phyloP scores from a whole-genome alignment of 2,329 filamentous ascomycete genomes.

The Cercospora sp. region DNA sequence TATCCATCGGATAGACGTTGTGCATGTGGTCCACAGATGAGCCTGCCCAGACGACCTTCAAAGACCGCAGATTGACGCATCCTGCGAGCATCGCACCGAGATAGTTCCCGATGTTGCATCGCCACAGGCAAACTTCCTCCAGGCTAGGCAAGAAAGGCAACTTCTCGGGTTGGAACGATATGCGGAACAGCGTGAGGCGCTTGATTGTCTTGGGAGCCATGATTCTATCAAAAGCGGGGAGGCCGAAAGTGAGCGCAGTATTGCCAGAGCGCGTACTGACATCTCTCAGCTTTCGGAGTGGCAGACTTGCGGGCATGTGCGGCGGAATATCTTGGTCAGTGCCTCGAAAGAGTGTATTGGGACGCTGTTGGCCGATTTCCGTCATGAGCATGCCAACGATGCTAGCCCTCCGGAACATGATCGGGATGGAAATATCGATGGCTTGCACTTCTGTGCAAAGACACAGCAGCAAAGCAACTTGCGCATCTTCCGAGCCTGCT shows the following conservation, averaged over 20 bases:
- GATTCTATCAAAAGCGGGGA: not conserved
- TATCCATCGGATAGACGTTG: not conserved
- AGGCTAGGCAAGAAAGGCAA: not conserved
- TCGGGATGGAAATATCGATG: not conserved
- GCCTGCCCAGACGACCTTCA: not conserved
- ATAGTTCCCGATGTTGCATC: accelerated
- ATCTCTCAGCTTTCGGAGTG: not conserved
- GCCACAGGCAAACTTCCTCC: not conserved
- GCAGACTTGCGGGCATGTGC: not conserved
- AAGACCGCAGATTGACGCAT: not conserved
- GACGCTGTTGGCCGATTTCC: not conserved
- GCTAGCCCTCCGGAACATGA: not conserved
- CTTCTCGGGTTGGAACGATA: too few relatives aligned
- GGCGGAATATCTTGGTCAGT: not conserved
- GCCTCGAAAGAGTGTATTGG: not conserved
- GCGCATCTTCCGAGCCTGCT: not conserved
- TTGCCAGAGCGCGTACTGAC: not conserved
- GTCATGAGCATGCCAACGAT: not conserved
- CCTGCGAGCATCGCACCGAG: not conserved
- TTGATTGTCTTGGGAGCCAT: not conserved
- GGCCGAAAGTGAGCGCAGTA: not conserved
- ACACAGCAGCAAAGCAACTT: not conserved
- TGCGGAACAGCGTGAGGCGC: not conserved
- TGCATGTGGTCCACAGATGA: not conserved
- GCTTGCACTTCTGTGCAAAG: not conserved